phyloP scores from a whole-genome alignment of 2,329 filamentous ascomycete genomes.

The Lecanicillium sp. region DNA sequence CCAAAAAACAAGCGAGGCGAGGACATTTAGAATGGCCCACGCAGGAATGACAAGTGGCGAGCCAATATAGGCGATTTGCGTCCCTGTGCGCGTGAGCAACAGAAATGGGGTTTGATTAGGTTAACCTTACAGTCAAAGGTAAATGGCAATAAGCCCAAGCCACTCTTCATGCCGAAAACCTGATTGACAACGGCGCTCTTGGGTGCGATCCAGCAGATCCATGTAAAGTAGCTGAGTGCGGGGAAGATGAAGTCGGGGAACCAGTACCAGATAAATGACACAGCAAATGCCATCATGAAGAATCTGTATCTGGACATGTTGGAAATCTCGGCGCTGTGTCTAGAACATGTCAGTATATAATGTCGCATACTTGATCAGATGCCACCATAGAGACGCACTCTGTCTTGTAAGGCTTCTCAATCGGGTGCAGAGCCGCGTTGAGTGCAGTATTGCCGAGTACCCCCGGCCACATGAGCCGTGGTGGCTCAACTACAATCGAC shows the following conservation, averaged over 20 bases:
- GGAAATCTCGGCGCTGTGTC: neutral
- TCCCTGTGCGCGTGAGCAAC: too few relatives aligned
- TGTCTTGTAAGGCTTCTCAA: conserved; percentile 24
- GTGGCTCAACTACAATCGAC: conserved; percentile 39
- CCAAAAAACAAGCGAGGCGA: conserved; percentile 42
- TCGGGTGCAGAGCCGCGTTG: conserved; percentile 35
- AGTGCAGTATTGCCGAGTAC: conserved; percentile 44
- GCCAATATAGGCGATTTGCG: conserved; percentile 33
- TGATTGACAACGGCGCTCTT: conserved; percentile 41
- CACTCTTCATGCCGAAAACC: conserved; percentile 42
- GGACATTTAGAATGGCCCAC: conserved; percentile 43
- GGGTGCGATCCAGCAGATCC: conserved; percentile 43
- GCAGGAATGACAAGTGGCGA: conserved; percentile 35
- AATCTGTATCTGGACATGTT: conserved; percentile 35
- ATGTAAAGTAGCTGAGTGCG: conserved; percentile 39
- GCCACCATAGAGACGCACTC: too few relatives aligned
- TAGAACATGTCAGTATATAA: too few relatives aligned
- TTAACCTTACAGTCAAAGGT: conserved; percentile 37
- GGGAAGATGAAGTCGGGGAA: conserved; percentile 43
- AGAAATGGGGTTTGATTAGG: too few relatives aligned
- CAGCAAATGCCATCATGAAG: conserved; percentile 34
- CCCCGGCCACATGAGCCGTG: conserved; percentile 47
- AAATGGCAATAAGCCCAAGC: conserved; percentile 33
- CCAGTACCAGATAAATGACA: conserved; percentile 42
- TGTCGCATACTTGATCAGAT: too few relatives aligned